Base-by-base conservation (phyloP, 2,329 filamentous ascomycete genomes). In the Herpotrichia juniperi region DNA sequence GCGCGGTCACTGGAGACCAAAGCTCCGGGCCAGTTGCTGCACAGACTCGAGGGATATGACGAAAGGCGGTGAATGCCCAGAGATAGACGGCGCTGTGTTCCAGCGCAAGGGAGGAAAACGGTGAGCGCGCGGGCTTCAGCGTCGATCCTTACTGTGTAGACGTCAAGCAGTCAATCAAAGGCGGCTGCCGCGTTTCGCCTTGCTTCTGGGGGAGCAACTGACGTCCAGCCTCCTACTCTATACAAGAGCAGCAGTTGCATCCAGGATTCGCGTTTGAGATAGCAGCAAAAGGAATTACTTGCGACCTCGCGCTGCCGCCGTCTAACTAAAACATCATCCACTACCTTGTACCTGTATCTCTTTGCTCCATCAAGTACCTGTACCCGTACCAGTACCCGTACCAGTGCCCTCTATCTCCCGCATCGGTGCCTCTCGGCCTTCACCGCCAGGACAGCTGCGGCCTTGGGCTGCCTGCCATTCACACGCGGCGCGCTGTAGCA, bases 391-490 rank as follows among this genome's bases (percentile, higher is more conserved):
- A n/a, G n/a, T n/a, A n/a, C n/a, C n/a, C n/a, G n/a, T n/a, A n/a
- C n/a, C n/a, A n/a, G n/a, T n/a, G n/a, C n/a, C n/a, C n/a, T 7
- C 34, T 39, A 16, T 22, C 44, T 30, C 31, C 10, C 16, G 6
- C 17, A 32, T 2, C 31, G 21, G 7, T n/a, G 21, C 22, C 21
- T 11, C n/a, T 7, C 14, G 8, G 5, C 22, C 32, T 22, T 47
- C 44, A 47, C 46, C 37, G 34, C 46, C 21, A 26, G 22, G 16
- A 10, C 46, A 11, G 35, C 19, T 26, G 7, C 8, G 30, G 28
- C 12, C 59, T 67, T 62, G 64, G 65, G 63, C 62, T 55, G 61
- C 60, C 62, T 66, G 61, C 62, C 63, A 59, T 42, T 53, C 51
- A 21, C 39, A 37, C 53, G 55, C 61, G 43, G 54, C 54, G 57